Conservation (phyloP, 352 stramenopile genomes). For the Globisporangium nodosum region DNA sequence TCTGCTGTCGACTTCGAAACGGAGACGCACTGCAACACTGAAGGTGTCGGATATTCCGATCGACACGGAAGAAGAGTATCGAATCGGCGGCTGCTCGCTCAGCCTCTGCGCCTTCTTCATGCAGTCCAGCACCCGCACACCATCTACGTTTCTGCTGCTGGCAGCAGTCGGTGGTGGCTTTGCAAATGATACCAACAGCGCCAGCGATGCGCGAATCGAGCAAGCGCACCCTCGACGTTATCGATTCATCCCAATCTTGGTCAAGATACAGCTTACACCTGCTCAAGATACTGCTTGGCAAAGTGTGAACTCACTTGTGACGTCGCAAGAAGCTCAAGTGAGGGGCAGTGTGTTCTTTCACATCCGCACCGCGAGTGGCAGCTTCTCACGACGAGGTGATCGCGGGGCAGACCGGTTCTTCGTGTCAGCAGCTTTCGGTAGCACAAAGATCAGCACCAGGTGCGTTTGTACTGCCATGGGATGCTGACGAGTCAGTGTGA, state of each 20-base stretch:
- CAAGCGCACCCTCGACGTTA: too few relatives aligned
- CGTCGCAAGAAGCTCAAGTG: background rate
- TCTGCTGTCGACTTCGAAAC: background rate
- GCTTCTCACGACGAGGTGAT: constrained; percentile 1
- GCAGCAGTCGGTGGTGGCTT: background rate
- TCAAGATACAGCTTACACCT: constrained; percentile 4
- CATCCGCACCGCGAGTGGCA: background rate
- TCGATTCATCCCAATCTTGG: constrained; percentile 3
- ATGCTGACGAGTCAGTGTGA: too few relatives aligned
- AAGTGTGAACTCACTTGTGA: too few relatives aligned
- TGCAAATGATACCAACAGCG: background rate
- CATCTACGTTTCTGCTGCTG: constrained; percentile 3
- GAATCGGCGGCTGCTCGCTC: background rate
- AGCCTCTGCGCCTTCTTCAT: constrained; percentile 7
- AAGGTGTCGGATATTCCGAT: background rate
- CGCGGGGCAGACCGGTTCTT: background rate
- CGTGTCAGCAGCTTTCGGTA: constrained; percentile 1
- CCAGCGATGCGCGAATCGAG: background rate
- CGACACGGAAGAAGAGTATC: background rate
- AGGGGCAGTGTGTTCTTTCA: constrained; percentile 5
- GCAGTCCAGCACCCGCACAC: background rate
- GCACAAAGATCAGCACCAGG: constrained; percentile 1
- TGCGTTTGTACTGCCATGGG: background rate
- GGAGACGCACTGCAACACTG: background rate
- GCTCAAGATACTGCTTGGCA: background rate